A percentile compares a stretch with the other conserved stretches of the same genome.
Evolutionary conservation across 257 asterid genomes (phyloP).

Genomic region (Coffea eugenioides): DNA sequence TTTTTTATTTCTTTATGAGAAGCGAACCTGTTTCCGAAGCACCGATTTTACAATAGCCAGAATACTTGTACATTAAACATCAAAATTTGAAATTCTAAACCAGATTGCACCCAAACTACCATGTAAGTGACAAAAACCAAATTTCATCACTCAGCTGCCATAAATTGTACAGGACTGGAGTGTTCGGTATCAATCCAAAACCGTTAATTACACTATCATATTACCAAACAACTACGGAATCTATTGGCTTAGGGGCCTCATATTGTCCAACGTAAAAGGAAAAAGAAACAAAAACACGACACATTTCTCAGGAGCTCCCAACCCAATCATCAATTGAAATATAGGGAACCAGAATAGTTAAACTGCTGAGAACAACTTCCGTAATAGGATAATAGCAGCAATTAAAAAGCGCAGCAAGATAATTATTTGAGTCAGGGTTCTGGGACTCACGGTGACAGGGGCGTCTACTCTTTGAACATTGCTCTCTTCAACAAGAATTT

Average conservation of each 20-base stretch:
- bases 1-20: neutral
- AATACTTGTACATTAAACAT: neutral
- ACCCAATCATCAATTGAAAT: neutral
- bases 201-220: neutral
- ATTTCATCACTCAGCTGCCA: neutral
- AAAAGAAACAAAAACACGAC: neutral
- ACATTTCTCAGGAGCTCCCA: neutral
- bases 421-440: neutral
- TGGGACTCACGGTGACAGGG: slow-evolving; percentile 70
- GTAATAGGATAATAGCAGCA: neutral
- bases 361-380: neutral
- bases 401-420: neutral
- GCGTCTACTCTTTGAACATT: slow-evolving; percentile 96
- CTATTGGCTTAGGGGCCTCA: too few species aligned
- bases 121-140: neutral
- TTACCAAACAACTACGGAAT: too few species aligned
- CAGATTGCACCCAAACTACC: neutral
- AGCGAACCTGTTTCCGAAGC: neutral
- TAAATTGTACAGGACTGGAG: too few species aligned
- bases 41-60: neutral
- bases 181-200: neutral
- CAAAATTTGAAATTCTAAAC: neutral
- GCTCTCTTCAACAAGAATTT: slow-evolving; percentile 92
- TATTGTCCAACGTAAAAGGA: neutral
- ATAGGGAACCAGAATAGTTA: neutral